Evolutionary conservation across 164 flowering plant species (phyloP).

Genomic region (Magnolia kwangsiensis): DNA sequence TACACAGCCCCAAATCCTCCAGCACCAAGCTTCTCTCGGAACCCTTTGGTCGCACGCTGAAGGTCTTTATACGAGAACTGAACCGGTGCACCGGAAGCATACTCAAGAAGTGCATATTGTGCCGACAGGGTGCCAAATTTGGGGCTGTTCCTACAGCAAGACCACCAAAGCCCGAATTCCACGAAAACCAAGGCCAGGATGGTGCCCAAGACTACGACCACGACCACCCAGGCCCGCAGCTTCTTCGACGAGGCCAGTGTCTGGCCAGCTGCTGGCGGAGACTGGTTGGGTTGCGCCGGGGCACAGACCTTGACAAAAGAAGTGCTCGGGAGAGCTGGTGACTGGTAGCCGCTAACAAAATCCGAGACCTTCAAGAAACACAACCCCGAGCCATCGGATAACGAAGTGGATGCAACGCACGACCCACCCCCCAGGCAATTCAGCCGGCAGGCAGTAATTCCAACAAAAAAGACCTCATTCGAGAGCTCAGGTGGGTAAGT

Average conservation of each 20-base stretch:
- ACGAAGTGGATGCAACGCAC: slow-evolving; percentile 62
- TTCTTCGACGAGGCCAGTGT: not conserved
- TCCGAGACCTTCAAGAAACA: slow-evolving; percentile 48
- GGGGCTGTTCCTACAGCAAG: slow-evolving; percentile 26
- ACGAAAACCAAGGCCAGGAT: slow-evolving; percentile 13
- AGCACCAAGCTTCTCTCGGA: slow-evolving; percentile 36
- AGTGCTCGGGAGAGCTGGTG: slow-evolving; percentile 63
- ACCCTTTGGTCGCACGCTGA: slow-evolving; percentile 35
- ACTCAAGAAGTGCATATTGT: slow-evolving; percentile 35
- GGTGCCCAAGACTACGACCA: slow-evolving; percentile 18
- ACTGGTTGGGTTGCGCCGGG: slow-evolving; percentile 35
- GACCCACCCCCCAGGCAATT: slow-evolving; percentile 51
- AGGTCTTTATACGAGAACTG: slow-evolving; percentile 39
- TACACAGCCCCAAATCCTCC: slow-evolving; percentile 39
- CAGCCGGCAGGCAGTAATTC: slow-evolving; percentile 46
- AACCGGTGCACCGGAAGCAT: slow-evolving; percentile 44
- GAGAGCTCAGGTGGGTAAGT: slow-evolving; percentile 55
- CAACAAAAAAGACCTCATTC: slow-evolving; percentile 36
- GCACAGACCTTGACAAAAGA: slow-evolving; percentile 76
- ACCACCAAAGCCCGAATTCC: slow-evolving; percentile 32
- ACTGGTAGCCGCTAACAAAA: slow-evolving; percentile 65
- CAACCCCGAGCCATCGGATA: slow-evolving; percentile 66
- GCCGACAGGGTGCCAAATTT: slow-evolving; percentile 27
- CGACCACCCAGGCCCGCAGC: slow-evolving; percentile 19
- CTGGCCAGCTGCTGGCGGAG: not conserved